phyloP scores from a whole-genome alignment of 2,329 filamentous ascomycete species.

The Salinomyces thailandicus region DNA sequence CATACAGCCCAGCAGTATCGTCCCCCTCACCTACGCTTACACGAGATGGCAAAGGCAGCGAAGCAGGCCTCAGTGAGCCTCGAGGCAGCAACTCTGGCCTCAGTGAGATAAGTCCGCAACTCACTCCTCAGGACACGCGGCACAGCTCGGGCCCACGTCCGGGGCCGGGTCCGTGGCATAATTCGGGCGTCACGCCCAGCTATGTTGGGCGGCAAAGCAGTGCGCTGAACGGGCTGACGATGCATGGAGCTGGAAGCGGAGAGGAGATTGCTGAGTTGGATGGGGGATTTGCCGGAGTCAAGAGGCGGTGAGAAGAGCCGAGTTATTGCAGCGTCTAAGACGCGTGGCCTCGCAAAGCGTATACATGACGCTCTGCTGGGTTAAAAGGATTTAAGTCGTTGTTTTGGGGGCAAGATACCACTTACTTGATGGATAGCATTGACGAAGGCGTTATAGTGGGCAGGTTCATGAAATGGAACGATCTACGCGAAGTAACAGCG shows the following conservation, averaged over 20 bases:
- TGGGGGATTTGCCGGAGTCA: too few species aligned
- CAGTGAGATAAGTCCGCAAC: conserved; percentile 4
- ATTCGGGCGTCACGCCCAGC: conserved; percentile 27
- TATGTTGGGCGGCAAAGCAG: conserved; percentile 36
- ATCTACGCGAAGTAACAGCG: too few species aligned
- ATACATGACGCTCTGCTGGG: too few species aligned
- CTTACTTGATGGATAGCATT: too few species aligned
- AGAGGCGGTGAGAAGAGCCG: conserved; percentile 8
- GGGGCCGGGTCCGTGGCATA: conserved; percentile 20
- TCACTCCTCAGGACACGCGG: conserved; percentile 6
- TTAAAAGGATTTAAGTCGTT: too few species aligned
- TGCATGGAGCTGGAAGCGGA: conserved; percentile 31
- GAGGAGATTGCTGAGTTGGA: conserved; percentile 13
- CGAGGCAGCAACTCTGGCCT: too few species aligned
- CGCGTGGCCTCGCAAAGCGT: too few species aligned
- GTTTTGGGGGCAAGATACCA: too few species aligned
- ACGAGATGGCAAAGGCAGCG: conserved; percentile 1
- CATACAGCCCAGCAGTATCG: background rate
- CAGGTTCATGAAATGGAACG: too few species aligned
- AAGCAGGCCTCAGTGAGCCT: background rate
- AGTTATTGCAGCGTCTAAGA: too few species aligned
- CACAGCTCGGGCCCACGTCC: conserved; percentile 9
- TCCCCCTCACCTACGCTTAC: conserved; percentile 11
- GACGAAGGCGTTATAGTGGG: too few species aligned
- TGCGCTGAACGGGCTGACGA: conserved; percentile 34